Percentiles rank a stretch among this genome's conserved stretches.
These are phyloP conservation scores for Lipomyces oligophaga DNA, from an alignment of 805 yeast genomes.

Conservation along the genomic window DNA sequence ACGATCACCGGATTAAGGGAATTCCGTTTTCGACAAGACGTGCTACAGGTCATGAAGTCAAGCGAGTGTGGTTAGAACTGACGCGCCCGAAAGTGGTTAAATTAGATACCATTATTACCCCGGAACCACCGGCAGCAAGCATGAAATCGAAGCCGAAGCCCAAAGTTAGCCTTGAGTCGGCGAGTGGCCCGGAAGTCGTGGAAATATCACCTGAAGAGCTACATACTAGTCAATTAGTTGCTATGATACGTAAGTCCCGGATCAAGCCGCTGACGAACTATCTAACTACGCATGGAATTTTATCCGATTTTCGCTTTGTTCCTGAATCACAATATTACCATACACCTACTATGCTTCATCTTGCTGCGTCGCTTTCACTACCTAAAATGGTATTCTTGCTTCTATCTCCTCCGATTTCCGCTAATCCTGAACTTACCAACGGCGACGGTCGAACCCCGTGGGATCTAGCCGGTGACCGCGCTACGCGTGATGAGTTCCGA, in stretches of 20 bases:
- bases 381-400: slow-evolving; percentile 60
- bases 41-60: slow-evolving; percentile 77
- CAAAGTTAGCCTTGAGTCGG: neutral
- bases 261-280: slow-evolving; percentile 69
- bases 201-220: slow-evolving; percentile 41
- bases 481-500: slow-evolving; percentile 54
- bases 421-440: slow-evolving; percentile 62
- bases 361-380: slow-evolving; percentile 64
- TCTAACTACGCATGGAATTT: slow-evolving; percentile 54
- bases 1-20: slow-evolving; percentile 59
- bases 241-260: slow-evolving; percentile 64
- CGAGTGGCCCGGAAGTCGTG: slow-evolving; percentile 29
- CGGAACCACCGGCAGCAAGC: too few species aligned
- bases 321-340: slow-evolving; percentile 53
- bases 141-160: neutral
- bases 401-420: slow-evolving; percentile 59
- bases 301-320: slow-evolving; percentile 50
- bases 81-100: slow-evolving; percentile 54
- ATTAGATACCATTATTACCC: slow-evolving; percentile 55
- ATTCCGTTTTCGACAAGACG: slow-evolving; percentile 89
- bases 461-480: slow-evolving; percentile 53
- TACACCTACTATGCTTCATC: slow-evolving; percentile 76
- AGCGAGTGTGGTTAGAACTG: slow-evolving; percentile 77
- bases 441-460: slow-evolving; percentile 59
- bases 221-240: slow-evolving; percentile 56